phyloP scores from a whole-genome alignment of 2,329 filamentous ascomycete species.

The Diaporthe capsici region DNA sequence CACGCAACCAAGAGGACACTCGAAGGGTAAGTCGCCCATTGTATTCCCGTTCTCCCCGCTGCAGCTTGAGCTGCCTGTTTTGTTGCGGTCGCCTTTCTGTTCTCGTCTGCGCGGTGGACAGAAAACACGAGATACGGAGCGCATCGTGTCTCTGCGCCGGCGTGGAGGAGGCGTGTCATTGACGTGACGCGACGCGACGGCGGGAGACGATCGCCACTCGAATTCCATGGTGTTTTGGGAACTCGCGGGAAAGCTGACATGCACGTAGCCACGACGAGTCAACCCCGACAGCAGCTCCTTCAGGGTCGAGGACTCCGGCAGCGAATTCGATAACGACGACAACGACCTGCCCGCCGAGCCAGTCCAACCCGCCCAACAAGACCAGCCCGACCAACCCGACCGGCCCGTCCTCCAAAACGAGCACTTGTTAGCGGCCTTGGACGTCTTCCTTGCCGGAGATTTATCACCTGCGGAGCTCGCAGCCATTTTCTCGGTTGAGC shows the following conservation, averaged over 20 bases:
- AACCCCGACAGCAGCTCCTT: constrained; percentile 18
- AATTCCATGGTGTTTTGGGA: constrained; percentile 11
- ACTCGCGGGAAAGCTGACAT: constrained; percentile 4
- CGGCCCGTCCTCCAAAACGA: too few relatives aligned
- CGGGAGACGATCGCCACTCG: constrained; percentile 6
- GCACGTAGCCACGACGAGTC: constrained; percentile 2
- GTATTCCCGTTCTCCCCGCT: background rate
- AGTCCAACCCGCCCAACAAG: background rate
- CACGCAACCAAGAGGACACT: background rate
- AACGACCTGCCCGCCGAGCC: background rate
- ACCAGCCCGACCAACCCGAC: background rate
- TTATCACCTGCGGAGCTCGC: background rate
- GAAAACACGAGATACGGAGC: background rate
- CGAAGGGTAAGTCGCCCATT: background rate
- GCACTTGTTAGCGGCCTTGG: background rate
- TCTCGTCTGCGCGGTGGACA: background rate
- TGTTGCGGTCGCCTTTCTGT: too few relatives aligned
- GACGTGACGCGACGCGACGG: constrained; percentile 12
- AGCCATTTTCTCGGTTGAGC: background rate
- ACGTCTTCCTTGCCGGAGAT: background rate
- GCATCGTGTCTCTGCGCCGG: background rate
- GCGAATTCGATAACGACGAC: background rate
- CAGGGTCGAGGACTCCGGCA: background rate
- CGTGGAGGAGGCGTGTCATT: background rate
- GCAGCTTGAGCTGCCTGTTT: background rate